Evolutionary conservation across 495 filamentous ascomycete genomes (phyloP).

Genomic region (Astrothelium macrocarpum): DNA sequence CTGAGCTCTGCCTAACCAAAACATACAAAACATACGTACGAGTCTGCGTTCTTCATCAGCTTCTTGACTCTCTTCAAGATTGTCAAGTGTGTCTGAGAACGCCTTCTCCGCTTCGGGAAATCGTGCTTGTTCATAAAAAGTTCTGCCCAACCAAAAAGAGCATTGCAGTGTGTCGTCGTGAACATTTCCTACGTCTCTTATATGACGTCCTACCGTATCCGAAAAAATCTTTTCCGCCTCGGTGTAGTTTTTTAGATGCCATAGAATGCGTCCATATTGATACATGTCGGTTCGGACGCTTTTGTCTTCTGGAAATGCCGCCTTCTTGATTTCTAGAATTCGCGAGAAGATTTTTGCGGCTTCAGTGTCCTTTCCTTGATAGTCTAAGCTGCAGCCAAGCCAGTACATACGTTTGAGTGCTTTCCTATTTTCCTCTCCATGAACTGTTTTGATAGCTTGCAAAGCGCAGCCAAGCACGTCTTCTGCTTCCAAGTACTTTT

Average conservation of each 20-base stretch:
- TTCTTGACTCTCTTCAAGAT: too few relatives aligned
- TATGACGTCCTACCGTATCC: neutral
- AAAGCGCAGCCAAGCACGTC: constrained; percentile 7
- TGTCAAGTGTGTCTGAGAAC: neutral
- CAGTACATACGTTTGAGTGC: neutral
- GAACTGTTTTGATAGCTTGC: neutral
- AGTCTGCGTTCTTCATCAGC: too few relatives aligned
- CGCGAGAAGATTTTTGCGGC: neutral
- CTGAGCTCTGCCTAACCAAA: too few relatives aligned
- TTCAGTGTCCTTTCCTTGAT: neutral
- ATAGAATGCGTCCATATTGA: neutral
- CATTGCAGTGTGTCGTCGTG: neutral
- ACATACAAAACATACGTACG: too few relatives aligned
- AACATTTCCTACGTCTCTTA: neutral
- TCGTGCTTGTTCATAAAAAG: neutral
- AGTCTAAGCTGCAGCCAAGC: neutral
- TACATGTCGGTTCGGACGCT: neutral
- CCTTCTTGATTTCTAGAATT: neutral
- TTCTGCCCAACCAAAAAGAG: neutral
- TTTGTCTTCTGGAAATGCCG: neutral
- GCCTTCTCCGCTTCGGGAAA: neutral
- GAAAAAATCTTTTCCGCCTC: neutral
- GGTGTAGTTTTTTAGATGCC: neutral
- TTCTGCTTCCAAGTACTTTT: neutral
- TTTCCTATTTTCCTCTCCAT: neutral